phyloP scores from a whole-genome alignment of 1,139 yeast genomes.

The Blastobotrys serpentis region DNA sequence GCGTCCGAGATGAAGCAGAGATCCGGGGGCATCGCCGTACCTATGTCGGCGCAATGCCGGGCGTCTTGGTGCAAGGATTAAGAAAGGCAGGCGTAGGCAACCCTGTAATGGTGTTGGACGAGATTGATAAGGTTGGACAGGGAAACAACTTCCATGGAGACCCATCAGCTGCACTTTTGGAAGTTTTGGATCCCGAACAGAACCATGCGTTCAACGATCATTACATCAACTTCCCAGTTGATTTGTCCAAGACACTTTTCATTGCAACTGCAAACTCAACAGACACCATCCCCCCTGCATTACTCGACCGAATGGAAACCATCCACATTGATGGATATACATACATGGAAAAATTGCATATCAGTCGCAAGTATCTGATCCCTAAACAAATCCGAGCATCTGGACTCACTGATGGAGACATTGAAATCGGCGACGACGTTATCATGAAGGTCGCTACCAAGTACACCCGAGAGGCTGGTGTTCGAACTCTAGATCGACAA shows the following conservation, averaged over 20 bases:
- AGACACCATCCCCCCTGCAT: constrained; percentile 70
- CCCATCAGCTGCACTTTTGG: constrained; percentile 87
- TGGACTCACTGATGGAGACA: constrained; percentile 53
- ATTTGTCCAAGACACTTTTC: constrained; percentile 77
- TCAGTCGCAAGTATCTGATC: constrained; percentile 66
- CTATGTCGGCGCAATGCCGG: constrained; percentile 94
- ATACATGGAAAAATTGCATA: constrained; percentile 71
- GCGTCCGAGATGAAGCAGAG: constrained; percentile 86
- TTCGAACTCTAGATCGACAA: constrained; percentile 70
- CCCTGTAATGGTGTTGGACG: constrained; percentile 87
- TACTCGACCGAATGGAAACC: constrained; percentile 83
- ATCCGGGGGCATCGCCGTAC: constrained; percentile 91
- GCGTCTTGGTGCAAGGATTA: constrained; percentile 74
- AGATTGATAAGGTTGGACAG: constrained; percentile 78
- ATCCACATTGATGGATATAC: constrained; percentile 81
- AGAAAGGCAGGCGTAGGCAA: constrained; percentile 79
- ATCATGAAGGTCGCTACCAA: constrained; percentile 63
- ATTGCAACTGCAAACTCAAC: constrained; percentile 91
- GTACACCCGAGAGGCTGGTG: constrained; percentile 88
- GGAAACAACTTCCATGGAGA: constrained; percentile 67
- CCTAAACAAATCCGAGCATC: constrained; percentile 78
- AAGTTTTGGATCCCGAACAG: constrained; percentile 90
- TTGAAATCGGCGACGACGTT: constrained; percentile 46
- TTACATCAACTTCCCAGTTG: constrained; percentile 84
- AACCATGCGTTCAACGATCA: constrained; percentile 78